phyloP scores from a whole-genome alignment of 129 eudicot genomes.

The Escallonia rubra region DNA sequence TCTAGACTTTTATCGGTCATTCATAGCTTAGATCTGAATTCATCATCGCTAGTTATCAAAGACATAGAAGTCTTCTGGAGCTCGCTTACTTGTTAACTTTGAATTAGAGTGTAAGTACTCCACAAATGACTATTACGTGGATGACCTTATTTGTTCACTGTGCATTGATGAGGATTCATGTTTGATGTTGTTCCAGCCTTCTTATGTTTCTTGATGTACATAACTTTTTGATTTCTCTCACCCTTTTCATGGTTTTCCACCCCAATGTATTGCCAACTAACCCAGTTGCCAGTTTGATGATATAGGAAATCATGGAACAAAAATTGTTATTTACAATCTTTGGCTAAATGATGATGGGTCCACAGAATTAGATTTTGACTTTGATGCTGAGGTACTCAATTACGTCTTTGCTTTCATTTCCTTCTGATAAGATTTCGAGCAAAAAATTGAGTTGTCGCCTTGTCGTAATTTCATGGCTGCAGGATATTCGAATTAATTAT shows the following conservation, averaged over 20 bases:
- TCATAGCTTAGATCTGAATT: no score
- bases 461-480: not conserved
- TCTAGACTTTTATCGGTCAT: no score
- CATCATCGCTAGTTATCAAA: no score
- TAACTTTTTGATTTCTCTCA: no score
- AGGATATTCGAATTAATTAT: constrained; percentile 47
- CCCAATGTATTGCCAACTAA: not conserved
- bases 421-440: not conserved
- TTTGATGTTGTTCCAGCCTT: no score
- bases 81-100: no score
- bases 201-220: no score
- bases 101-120: no score
- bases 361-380: constrained; percentile 50
- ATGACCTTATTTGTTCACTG: no score
- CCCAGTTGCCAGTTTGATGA: constrained; percentile 50
- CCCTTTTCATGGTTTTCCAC: constrained; percentile 3
- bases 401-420: constrained; percentile 1
- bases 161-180: no score
- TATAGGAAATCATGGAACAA: constrained; percentile 81
- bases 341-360: constrained; percentile 65
- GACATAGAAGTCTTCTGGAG: no score
- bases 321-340: constrained; percentile 70
- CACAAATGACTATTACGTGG: no score
- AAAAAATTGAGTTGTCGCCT: constrained; percentile 3
- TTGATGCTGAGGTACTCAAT: constrained; percentile 43